Conservation (phyloP, 306 rosid species). For the Dryas drummondii region DNA sequence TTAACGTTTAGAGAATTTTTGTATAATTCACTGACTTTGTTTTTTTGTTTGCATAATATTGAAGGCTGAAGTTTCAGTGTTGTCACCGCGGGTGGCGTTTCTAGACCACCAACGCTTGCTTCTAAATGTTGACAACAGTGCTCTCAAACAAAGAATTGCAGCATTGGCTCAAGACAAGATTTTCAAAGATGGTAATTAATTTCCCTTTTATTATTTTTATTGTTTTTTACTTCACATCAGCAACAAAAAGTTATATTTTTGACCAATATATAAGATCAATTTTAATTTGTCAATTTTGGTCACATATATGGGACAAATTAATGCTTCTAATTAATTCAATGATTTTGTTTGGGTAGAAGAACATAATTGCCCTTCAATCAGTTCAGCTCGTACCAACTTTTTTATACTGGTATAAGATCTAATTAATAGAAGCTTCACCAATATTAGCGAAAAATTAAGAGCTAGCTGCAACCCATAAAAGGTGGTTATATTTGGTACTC, state of each 20-base stretch:
- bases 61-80: constrained; percentile 88
- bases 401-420: neutral
- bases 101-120: constrained; percentile 90
- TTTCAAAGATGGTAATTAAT: constrained; percentile 81
- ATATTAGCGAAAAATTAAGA: neutral
- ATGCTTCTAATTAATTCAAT: no score
- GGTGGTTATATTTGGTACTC: neutral
- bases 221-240: neutral
- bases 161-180: constrained; percentile 91
- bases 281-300: neutral
- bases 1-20: no score
- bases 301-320: no score
- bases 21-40: neutral
- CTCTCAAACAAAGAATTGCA: constrained; percentile 96
- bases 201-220: neutral
- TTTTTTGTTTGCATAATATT: neutral
- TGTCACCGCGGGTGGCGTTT: constrained; percentile 91
- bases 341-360: neutral
- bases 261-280: neutral
- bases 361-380: neutral
- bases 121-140: constrained; percentile 92
- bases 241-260: no score
- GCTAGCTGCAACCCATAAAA: neutral
- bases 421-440: neutral
- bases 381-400: neutral